Evolutionary conservation across 495 filamentous ascomycete species (phyloP).

Genomic region (Margaritispora aquatica): DNA sequence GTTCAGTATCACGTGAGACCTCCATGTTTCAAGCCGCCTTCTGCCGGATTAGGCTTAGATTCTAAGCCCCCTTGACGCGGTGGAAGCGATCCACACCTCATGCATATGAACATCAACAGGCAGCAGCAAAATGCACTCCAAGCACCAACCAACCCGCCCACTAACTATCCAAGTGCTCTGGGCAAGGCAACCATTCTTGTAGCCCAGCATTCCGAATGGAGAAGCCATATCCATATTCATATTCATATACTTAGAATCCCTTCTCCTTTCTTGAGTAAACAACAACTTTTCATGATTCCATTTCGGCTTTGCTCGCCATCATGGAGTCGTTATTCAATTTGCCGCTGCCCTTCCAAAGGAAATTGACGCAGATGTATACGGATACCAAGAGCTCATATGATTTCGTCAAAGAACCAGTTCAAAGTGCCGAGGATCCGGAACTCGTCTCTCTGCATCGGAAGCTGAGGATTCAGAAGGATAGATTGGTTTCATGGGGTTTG

Average conservation of each 20-base stretch:
- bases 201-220: not conserved
- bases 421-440: constrained; percentile 49
- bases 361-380: constrained; percentile 83
- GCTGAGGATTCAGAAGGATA: constrained; percentile 60
- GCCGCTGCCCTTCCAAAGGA: constrained; percentile 52
- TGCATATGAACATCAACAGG: not conserved
- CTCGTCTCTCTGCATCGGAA: constrained; percentile 50
- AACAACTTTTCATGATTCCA: not conserved
- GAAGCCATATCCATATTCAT: not conserved
- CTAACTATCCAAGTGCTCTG: not conserved
- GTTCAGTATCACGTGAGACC: too few species aligned
- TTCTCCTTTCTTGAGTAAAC: not conserved
- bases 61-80: not conserved
- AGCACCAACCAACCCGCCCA: too few species aligned
- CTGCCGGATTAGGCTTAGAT: not conserved
- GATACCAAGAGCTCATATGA: constrained; percentile 88
- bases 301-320: not conserved
- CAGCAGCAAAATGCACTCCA: not conserved
- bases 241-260: not conserved
- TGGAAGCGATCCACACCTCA: not conserved
- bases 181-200: not conserved
- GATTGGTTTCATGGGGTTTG: constrained; percentile 81
- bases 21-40: too few species aligned
- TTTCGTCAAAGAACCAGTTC: constrained; percentile 67
- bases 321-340: constrained; percentile 22